Evolutionary conservation across 495 filamentous ascomycete genomes (phyloP), one percentile per base, ranked within the genome.

Genomic region (Cercophora sp.): DNA sequence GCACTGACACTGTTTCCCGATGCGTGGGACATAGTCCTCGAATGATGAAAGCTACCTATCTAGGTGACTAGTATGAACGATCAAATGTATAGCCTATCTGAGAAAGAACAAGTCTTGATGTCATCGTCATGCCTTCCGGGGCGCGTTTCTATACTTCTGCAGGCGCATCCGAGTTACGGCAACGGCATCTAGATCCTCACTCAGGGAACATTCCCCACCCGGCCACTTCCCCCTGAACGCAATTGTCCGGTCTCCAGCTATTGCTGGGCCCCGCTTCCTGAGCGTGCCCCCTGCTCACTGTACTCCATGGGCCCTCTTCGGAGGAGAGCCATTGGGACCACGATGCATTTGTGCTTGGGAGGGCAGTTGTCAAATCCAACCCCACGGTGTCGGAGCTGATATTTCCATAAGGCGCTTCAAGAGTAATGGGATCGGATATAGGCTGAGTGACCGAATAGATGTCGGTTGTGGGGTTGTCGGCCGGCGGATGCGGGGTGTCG

Each of bases 1-100:
- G 36, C 36, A 16, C 8, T 39, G 16, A 39, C 9, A 44, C 60
- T 52, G 45, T 61, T 55, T 52, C 61, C 56, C 29, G 29, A 32
- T 6, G 29, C 29, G 29, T 32, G 29, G 29, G 29, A 32, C 13
- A 32, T 32, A 32, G 29, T 32, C 29, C 29, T 32, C 8, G 29
- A 32, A 32, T 32, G 29, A 32, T 32, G 13, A 32, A 32, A 6
- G 29, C 29, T 13, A 13, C 29, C 29, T 6, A 13, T 32, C 29
- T 32, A 13, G 29, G 29, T 13, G 29, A 13, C 13, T 13, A 13
- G 29, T 13, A 13, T 32, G 13, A n/a, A n/a, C n/a, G n/a, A n/a
- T n/a, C 29, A 13, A 13, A 32, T 32, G 29, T 32, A 32, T 32
- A 6, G 29, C 29, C 29, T 32, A 32, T 32, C 29, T 32, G 29